Percentiles rank a stretch among this genome's conserved stretches.
Conservation (phyloP, 768 basidiomycete species). For the Collybiopsis confluens region DNA sequence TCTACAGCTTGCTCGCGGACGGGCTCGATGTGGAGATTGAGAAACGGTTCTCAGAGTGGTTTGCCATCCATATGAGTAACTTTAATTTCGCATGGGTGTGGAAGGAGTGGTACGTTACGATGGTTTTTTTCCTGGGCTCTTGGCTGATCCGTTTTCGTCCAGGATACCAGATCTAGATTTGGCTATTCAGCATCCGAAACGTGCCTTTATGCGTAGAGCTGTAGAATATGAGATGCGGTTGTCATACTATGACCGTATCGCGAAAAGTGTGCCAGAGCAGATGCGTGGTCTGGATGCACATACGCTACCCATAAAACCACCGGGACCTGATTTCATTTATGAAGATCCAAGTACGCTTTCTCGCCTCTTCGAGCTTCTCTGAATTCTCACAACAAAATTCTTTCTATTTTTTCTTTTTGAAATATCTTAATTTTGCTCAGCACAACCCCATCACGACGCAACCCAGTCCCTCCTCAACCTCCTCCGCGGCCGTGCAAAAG, state of each 20-base stretch:
- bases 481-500: conserved; percentile 75
- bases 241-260: conserved; percentile 89
- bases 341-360: conserved; percentile 60
- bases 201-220: conserved; percentile 81
- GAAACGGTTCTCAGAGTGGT: conserved; percentile 90
- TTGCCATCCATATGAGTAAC: conserved; percentile 93
- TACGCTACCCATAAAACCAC: conserved; percentile 65
- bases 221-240: conserved; percentile 88
- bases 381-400: background rate
- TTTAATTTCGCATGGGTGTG: conserved; percentile 98
- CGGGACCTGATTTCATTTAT: conserved; percentile 79
- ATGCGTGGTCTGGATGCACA: conserved; percentile 67
- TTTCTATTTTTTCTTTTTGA: no score
- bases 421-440: conserved; percentile 37
- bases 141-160: background rate
- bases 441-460: conserved; percentile 73
- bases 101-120: conserved; percentile 87
- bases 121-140: background rate
- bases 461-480: conserved; percentile 75
- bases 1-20: conserved; percentile 76
- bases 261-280: conserved; percentile 79
- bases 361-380: background rate
- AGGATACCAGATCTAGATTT: conserved; percentile 87
- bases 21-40: conserved; percentile 85
- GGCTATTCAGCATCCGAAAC: conserved; percentile 75